Evolutionary conservation across 495 filamentous ascomycete species (phyloP).

Genomic region (Penicillium daleae): DNA sequence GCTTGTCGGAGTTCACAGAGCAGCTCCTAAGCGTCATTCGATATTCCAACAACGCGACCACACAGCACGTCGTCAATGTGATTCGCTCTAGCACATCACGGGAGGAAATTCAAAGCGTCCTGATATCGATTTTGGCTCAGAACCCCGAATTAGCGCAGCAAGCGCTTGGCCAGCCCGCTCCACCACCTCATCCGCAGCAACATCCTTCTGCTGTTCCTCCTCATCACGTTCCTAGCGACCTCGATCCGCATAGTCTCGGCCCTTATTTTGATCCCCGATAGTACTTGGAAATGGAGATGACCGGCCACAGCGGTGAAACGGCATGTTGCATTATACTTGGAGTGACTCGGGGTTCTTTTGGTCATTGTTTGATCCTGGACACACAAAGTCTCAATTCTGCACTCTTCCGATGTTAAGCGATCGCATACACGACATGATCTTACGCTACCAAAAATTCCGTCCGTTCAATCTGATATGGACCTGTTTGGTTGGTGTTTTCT

Average conservation of each 20-base stretch:
- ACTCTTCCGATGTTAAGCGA: slow-evolving; percentile 5
- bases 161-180: background rate
- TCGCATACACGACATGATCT: slow-evolving; percentile 15
- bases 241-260: slow-evolving; percentile 17
- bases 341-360: slow-evolving; percentile 15
- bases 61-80: slow-evolving; percentile 31
- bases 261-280: slow-evolving; percentile 17
- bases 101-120: slow-evolving; percentile 24
- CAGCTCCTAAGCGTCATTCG: slow-evolving; percentile 36
- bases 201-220: background rate
- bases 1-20: slow-evolving; percentile 35
- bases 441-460: background rate
- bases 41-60: slow-evolving; percentile 16
- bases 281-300: background rate
- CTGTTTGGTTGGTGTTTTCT: slow-evolving; percentile 7
- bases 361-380: background rate
- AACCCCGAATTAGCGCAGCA: slow-evolving; percentile 3
- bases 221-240: slow-evolving; percentile 6
- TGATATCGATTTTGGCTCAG: slow-evolving; percentile 5
- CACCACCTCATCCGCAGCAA: background rate
- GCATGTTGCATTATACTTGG: slow-evolving; percentile 10
- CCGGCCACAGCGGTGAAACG: background rate
- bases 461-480: background rate
- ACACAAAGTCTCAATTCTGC: background rate
- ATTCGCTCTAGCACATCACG: slow-evolving; percentile 32